Percentiles rank a stretch among this genome's conserved stretches.
phyloP scores from a whole-genome alignment of 345 rosid genomes.

The Tarenaya hassleriana region DNA sequence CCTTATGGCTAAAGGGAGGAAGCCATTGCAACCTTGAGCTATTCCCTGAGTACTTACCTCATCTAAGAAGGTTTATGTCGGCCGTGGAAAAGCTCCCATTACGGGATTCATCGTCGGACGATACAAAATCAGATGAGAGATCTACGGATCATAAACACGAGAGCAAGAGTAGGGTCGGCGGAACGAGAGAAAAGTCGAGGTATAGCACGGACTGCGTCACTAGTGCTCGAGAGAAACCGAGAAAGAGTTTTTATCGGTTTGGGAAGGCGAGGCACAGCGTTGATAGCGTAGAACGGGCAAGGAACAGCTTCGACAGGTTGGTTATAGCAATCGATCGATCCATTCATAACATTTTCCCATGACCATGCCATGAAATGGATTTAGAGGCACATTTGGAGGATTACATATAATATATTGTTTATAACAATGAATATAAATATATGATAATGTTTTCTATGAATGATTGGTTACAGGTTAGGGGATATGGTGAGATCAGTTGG shows the following conservation, averaged over 20 bases:
- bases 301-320: slow-evolving; percentile 83
- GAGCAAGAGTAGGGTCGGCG: slow-evolving; percentile 35
- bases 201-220: slow-evolving; percentile 45
- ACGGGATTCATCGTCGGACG: slow-evolving; percentile 21
- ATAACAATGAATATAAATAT: background rate
- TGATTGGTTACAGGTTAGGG: slow-evolving; percentile 46
- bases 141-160: slow-evolving; percentile 19
- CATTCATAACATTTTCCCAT: background rate
- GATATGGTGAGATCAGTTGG: slow-evolving; percentile 80
- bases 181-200: slow-evolving; percentile 54
- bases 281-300: slow-evolving; percentile 54
- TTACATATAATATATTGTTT: background rate
- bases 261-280: slow-evolving; percentile 53
- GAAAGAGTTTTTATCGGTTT: slow-evolving; percentile 47
- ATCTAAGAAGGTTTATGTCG: slow-evolving; percentile 65
- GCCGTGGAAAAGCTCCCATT: slow-evolving; percentile 59
- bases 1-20: slow-evolving; percentile 80
- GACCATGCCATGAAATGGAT: too few relatives aligned
- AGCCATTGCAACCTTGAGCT: slow-evolving; percentile 75
- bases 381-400: too few relatives aligned
- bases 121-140: slow-evolving; percentile 25
- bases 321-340: slow-evolving; percentile 4
- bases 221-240: slow-evolving; percentile 38
- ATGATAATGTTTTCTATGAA: background rate
- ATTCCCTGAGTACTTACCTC: slow-evolving; percentile 70